A percentile compares a stretch with the other conserved stretches of the same genome.
These are phyloP conservation scores for Coniochaeta pulveracea DNA, from an alignment of 2,329 filamentous ascomycete species.

Conservation along the genomic window DNA sequence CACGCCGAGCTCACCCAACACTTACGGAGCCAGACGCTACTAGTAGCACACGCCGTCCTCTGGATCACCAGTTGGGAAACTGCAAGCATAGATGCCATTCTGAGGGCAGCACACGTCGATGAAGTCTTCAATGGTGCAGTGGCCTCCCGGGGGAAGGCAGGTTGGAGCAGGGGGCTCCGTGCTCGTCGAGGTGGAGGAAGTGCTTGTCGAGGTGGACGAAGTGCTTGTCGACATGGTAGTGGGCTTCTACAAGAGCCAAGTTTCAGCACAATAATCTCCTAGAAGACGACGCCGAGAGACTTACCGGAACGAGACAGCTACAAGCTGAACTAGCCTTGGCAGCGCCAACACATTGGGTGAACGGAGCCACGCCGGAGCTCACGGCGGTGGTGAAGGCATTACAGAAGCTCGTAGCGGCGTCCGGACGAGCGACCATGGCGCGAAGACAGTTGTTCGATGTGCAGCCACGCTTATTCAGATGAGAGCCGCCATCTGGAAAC, in stretches of 20 bases:
- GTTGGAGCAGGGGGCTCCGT: background rate
- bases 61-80: background rate
- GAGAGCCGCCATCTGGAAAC: background rate
- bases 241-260: background rate
- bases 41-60: background rate
- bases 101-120: background rate
- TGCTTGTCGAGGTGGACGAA: background rate
- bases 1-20: too few relatives aligned
- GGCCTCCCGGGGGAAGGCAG: background rate
- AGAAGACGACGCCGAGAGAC: background rate
- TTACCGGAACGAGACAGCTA: background rate
- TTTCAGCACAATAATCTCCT: background rate
- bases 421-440: background rate
- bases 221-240: background rate
- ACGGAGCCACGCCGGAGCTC: background rate
- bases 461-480: background rate
- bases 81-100: background rate
- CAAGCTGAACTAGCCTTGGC: background rate
- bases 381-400: background rate
- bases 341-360: background rate
- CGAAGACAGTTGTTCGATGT: conserved; percentile 3
- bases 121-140: background rate
- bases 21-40: too few relatives aligned
- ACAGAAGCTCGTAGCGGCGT: background rate
- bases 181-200: background rate